Evolutionary conservation across 441 rosid genomes (phyloP), one percentile per base, ranked within the genome.

Genomic region (Biscutella laevigata): DNA sequence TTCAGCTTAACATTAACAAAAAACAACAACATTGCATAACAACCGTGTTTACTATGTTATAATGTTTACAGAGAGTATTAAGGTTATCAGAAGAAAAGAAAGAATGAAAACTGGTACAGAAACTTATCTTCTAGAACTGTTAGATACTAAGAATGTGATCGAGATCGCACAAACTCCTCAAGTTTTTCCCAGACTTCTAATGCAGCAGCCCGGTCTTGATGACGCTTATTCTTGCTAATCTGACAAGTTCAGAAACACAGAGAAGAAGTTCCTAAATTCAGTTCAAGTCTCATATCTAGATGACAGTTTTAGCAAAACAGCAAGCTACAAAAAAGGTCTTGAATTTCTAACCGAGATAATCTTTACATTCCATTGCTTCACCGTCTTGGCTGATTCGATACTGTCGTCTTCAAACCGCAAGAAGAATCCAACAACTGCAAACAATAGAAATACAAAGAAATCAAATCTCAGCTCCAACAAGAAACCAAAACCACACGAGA

Each of bases 361-460:
- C 76, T 90, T 87, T 13, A 90, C 96, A 71, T 90, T 87, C 96
- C 98, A 87, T 68, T 87, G 96, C 74, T 90, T 90, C 67, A 84
- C 96, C 46, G 50, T 87, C 76, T 84, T 87, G 2, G 94, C 92
- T 28, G 94, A 84, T 71, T 87, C 98, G 17, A 84, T 82, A 46
- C 96, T 87, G 63, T 91, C 96, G 55, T 91, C 98, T 71, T 87
- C 98, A 68, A 87, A 91, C 57, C 95, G 72, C 81, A 91, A 77
- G 61, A 56, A 87, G 67, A 84, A 91, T 4, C 96, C 98, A 71
- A 87, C 77, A 34, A 91, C 98, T 91, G 75, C 69, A 83, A 19
- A 41, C 20, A 39, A 22, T 4, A 37, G 34, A n/a, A 46, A 21
- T n/a, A n/a, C n/a, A 4, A 2, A 13, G 28, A 6, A 49, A 16